Conservation (phyloP, 108 stramenopile species). For the Pseudonitzschia delicatissima region DNA sequence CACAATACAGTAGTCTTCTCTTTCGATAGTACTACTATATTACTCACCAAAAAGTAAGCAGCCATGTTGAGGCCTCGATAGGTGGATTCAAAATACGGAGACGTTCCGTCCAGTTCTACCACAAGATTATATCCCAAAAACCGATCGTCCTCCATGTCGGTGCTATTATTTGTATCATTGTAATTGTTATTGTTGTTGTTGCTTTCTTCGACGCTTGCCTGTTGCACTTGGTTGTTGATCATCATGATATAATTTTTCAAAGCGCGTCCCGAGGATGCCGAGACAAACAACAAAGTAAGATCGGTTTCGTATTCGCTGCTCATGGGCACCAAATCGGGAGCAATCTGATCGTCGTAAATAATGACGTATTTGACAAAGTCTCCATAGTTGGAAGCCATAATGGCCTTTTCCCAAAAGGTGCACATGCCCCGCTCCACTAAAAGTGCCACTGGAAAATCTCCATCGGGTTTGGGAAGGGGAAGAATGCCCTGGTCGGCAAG, state of each 20-base stretch:
- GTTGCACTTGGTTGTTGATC: neutral
- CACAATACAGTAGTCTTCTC: too few species aligned
- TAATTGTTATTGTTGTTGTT: neutral
- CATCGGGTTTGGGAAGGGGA: slow-evolving; percentile 1
- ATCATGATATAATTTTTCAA: slow-evolving; percentile 18
- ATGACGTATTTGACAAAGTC: slow-evolving; percentile 19
- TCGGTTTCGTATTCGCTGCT: slow-evolving; percentile 17
- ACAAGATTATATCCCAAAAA: slow-evolving; percentile 3
- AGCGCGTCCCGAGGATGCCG: slow-evolving; percentile 20
- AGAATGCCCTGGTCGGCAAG: neutral
- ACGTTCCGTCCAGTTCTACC: slow-evolving; percentile 17
- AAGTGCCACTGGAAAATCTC: slow-evolving; percentile 39
- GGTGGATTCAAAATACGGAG: neutral
- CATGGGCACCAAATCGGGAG: slow-evolving; percentile 33
- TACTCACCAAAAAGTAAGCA: slow-evolving; percentile 24
- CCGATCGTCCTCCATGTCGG: neutral
- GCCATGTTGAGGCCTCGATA: slow-evolving; percentile 9
- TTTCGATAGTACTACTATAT: too few species aligned
- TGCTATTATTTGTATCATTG: neutral
- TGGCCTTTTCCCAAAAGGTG: slow-evolving; percentile 59
- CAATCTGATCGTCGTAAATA: slow-evolving; percentile 28
- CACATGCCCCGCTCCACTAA: slow-evolving; percentile 57
- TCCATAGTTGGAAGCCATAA: slow-evolving; percentile 32
- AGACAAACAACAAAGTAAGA: slow-evolving; percentile 35
- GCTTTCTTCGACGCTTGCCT: neutral